Evolutionary conservation across 345 rosid species (phyloP), one percentile per base, ranked within the genome.

Genomic region (Salix brachista): DNA sequence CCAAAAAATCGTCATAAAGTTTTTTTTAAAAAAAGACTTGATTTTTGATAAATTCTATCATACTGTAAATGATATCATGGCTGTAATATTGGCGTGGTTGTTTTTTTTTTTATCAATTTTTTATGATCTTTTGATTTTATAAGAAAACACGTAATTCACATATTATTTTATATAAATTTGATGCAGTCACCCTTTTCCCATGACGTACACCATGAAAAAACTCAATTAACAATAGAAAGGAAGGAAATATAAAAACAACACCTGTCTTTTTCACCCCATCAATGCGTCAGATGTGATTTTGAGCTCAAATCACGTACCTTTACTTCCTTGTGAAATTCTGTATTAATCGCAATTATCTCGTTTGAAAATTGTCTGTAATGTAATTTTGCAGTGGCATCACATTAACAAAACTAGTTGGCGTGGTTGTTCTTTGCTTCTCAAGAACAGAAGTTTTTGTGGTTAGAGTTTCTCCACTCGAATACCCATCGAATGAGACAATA

Each of bases 371-470:
- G 12, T 62, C 8, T 77, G 66, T 36, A 48, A 52, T 71, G 13
- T 76, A 52, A 69, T 70, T 72, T 69, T 71, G 80, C 92, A 91
- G 97, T 69, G 99, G 99, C 66, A 96, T 96, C 82, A 96, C 99
- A 2, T 76, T 96, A 48, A 96, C 98, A 14, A 94, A 96, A 85
- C 88, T 96, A 75, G 98, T 92, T 23, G 97, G 99, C 1, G 99
- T 96, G 74, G 81, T 92, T 46, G 99, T 96, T 77, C 98, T 96
- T 5, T 89, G 95, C 85, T 96, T 96, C 89, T 88, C 99, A 71
- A 92, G 88, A 83, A 91, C 97, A 13, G 91, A 96, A 94, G 90
- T 96, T 70, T 96, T 96, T 77, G 98, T 96, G 94, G 99, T 96
- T 74, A 69, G 83, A 77, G 37, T 26, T 60, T 67, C 67, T 60